Percentiles rank a stretch among this genome's conserved stretches.
phyloP scores from a whole-genome alignment of 2,329 filamentous ascomycete species.

The Gyromitra esculenta region DNA sequence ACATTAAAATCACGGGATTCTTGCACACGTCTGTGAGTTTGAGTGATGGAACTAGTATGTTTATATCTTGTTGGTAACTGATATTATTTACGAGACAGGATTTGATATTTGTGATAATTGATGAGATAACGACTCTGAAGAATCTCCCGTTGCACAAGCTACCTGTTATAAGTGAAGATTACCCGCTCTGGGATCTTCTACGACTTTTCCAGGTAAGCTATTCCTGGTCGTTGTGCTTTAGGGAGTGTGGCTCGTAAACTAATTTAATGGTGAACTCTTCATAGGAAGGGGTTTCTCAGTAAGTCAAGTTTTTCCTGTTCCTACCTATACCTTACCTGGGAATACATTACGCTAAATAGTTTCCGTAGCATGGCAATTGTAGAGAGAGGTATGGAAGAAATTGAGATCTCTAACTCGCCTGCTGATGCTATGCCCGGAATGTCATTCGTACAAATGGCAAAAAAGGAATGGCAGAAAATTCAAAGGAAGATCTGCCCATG shows the following conservation, averaged over 20 bases:
- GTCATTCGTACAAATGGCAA: slow-evolving; percentile 25
- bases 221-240: not conserved
- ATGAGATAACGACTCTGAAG: slow-evolving; percentile 49
- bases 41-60: not conserved
- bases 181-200: slow-evolving; percentile 49
- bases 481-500: slow-evolving; percentile 35
- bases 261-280: slow-evolving; percentile 3
- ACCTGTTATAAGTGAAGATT: slow-evolving; percentile 41
- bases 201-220: slow-evolving; percentile 43
- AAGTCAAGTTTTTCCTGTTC: not conserved
- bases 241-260: not conserved
- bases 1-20: slow-evolving; percentile 50
- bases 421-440: slow-evolving; percentile 22
- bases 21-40: slow-evolving; percentile 45
- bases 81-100: slow-evolving; percentile 27
- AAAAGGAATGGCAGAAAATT: slow-evolving; percentile 36
- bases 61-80: not conserved
- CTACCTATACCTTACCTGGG: not conserved
- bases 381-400: slow-evolving; percentile 42
- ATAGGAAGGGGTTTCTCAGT: slow-evolving; percentile 49
- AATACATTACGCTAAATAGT: slow-evolving; percentile 7
- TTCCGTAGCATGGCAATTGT: slow-evolving; percentile 47
- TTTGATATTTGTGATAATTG: slow-evolving; percentile 44
- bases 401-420: slow-evolving; percentile 29
- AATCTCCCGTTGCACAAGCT: slow-evolving; percentile 43